A percentile compares a stretch with the other conserved stretches of the same genome.
These are phyloP conservation scores for Kernera saxatilis DNA, from an alignment of 345 rosid species.

Conservation along the genomic window DNA sequence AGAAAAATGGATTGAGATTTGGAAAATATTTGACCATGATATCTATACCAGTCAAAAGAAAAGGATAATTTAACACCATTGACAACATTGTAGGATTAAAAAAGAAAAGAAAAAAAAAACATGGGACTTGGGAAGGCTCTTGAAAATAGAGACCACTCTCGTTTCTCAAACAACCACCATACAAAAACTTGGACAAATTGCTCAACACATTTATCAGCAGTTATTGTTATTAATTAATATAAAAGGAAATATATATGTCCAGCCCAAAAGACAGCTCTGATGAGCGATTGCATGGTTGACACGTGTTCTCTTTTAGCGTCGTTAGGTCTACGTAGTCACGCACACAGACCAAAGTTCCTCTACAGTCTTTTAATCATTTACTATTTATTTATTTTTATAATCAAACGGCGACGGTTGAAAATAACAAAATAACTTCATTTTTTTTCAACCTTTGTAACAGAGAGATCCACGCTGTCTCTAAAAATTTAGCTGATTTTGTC, in stretches of 20 bases:
- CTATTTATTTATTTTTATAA: background rate
- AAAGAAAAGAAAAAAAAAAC: no score
- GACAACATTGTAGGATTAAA: background rate
- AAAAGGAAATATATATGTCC: background rate
- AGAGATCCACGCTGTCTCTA: conserved; percentile 23
- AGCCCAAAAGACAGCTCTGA: conserved; percentile 22
- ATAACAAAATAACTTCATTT: background rate
- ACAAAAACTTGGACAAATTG: background rate
- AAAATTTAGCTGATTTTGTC: background rate
- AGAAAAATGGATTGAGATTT: no score
- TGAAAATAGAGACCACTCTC: background rate
- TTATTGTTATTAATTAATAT: conserved; percentile 13
- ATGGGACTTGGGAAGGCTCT: background rate
- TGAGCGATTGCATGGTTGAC: conserved; percentile 29
- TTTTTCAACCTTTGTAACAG: conserved; percentile 28
- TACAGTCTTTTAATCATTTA: background rate
- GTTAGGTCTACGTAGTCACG: conserved; percentile 29
- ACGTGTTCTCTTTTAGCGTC: conserved; percentile 25
- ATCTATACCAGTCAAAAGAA: background rate
- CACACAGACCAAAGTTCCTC: conserved; percentile 16
- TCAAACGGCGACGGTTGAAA: conserved; percentile 15
- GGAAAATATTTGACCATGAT: no score
- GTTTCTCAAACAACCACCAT: background rate
- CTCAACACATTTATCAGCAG: conserved; percentile 5
- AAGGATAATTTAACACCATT: background rate